These are phyloP conservation scores for Penicillium crustosum DNA, from an alignment of 2,329 filamentous ascomycete genomes.

Conservation along the genomic window DNA sequence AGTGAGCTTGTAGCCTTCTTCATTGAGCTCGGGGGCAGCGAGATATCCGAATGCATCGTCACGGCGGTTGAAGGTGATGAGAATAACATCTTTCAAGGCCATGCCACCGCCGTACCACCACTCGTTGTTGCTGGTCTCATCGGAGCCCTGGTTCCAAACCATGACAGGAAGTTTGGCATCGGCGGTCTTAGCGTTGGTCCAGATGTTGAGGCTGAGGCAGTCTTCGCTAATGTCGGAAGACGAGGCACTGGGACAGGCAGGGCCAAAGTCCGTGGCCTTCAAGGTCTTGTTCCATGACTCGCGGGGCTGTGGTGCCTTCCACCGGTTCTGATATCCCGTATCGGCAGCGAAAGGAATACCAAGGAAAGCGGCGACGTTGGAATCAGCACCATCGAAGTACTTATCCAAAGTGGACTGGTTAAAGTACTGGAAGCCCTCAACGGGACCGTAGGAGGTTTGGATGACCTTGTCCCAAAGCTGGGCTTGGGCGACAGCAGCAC, in stretches of 20 bases:
- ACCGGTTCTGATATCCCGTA: constrained; percentile 27
- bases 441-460: constrained; percentile 18
- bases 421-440: constrained; percentile 25
- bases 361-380: constrained; percentile 23
- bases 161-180: constrained; percentile 30
- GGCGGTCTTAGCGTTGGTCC: constrained; percentile 25
- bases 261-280: constrained; percentile 19
- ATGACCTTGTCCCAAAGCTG: constrained; percentile 25
- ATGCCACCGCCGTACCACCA: constrained; percentile 33
- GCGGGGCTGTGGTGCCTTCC: constrained; percentile 25
- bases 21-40: constrained; percentile 28
- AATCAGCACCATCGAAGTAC: constrained; percentile 22
- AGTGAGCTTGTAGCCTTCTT: constrained; percentile 21
- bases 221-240: constrained; percentile 29
- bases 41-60: constrained; percentile 32
- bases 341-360: constrained; percentile 28
- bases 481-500: constrained; percentile 15
- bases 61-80: constrained; percentile 32
- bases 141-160: constrained; percentile 32
- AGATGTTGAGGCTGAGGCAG: constrained; percentile 36
- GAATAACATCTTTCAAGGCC: constrained; percentile 30
- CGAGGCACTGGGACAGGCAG: constrained; percentile 18
- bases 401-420: constrained; percentile 22
- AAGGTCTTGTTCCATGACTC: constrained; percentile 23
- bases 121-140: constrained; percentile 26